Evolutionary conservation across 2,329 filamentous ascomycete species (phyloP), one percentile per base, ranked within the genome.

Genomic region (Beauveria sp.): DNA sequence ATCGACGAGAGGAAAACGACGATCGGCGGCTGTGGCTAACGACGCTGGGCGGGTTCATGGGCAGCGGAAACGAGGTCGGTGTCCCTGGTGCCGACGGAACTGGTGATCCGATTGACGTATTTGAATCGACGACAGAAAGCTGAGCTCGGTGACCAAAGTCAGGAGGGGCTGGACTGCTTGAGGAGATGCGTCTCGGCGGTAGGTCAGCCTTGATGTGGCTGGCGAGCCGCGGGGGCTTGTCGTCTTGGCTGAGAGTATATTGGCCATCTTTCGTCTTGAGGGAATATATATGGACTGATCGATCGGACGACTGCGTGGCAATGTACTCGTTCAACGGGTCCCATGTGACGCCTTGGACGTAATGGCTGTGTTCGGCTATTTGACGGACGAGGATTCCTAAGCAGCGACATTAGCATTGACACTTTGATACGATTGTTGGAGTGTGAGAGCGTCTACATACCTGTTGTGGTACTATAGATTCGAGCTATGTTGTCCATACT

Each of bases 401-500:
- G 54, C n/a, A 53, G 42, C n/a, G n/a, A n/a, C 10, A 18, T 50
- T 43, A 50, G 55, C 8, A 42, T 54, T 40, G 58, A 47, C 34
- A 22, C 49, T 9, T 43, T 12, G 14, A 14, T 7, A 26, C 16
- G 12, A n/a, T 59, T 40, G 54, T 24, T 56, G 5, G 54, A 20
- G 47, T 10, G 28, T 38, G 7, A n/a, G 3, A 24, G 1, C 1
- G 6, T 54, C n/a, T 64, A 67, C 82, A 65, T 79, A 93, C 91
- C 93, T 69, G 90, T 95, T 66, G 90, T 88, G 61, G 93, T 90
- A 75, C 96, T 97, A 80, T 97, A 98, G 68, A 99, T 98, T 63
- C 93, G 86, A 62, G 95, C 93, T 72, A 98, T 88, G 73, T 99
- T 99, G 78, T 99, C 95, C 93, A 99, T 98, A 77, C 95, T 98